Evolutionary conservation across 2,329 filamentous ascomycete species (phyloP).

Genomic region (Mycosphaerella sp.): DNA sequence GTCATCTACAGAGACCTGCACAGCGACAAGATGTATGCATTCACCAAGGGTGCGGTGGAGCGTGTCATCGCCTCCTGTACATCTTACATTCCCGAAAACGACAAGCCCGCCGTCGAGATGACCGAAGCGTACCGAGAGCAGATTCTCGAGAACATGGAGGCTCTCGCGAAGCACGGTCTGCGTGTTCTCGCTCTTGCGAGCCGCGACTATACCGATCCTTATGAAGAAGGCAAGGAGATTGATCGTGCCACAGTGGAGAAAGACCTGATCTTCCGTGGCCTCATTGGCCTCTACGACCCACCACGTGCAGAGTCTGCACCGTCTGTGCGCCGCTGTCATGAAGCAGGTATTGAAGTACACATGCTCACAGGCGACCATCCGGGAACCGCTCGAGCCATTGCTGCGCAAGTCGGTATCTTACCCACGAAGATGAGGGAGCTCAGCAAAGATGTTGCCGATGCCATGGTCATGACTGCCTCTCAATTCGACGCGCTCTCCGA

Average conservation of each 20-base stretch:
- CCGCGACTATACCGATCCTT: conserved; percentile 34
- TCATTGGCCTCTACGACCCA: conserved; percentile 81
- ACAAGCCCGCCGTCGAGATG: conserved; percentile 44
- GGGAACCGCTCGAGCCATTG: conserved; percentile 71
- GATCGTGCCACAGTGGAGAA: conserved; percentile 59
- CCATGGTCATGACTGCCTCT: conserved; percentile 65
- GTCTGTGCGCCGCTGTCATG: conserved; percentile 63
- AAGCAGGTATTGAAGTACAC: conserved; percentile 70
- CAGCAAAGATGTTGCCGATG: conserved; percentile 56
- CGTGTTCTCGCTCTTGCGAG: conserved; percentile 61
- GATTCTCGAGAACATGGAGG: conserved; percentile 62
- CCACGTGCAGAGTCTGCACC: conserved; percentile 72
- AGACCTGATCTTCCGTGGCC: conserved; percentile 66
- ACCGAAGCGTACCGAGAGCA: conserved; percentile 48
- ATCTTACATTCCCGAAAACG: conserved; percentile 30
- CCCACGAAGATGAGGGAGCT: conserved; percentile 52
- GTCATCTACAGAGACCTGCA: conserved; percentile 62
- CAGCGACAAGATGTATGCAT: conserved; percentile 40
- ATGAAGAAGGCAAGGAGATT: conserved; percentile 45
- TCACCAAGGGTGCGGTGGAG: conserved; percentile 65
- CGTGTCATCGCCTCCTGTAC: conserved; percentile 59
- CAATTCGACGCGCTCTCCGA: conserved; percentile 59
- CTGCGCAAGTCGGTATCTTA: conserved; percentile 73
- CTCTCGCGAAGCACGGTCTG: conserved; percentile 55
- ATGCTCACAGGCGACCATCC: conserved; percentile 82